Conservation (phyloP, 805 yeast species). For the Lipomyces sp. region DNA sequence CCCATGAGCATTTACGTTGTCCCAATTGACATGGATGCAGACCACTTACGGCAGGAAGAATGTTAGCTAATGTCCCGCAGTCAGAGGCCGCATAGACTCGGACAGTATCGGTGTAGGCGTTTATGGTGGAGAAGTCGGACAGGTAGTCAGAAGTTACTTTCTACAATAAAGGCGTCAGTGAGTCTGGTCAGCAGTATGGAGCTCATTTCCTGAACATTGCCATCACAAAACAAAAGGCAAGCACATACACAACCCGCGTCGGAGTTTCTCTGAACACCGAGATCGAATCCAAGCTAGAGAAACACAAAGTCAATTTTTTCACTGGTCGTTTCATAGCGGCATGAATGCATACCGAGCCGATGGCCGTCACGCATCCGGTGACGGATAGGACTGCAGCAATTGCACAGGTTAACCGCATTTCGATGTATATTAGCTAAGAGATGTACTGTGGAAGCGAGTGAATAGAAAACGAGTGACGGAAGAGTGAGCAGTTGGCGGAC, state of each 20-base stretch:
- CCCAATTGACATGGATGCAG: too few relatives aligned
- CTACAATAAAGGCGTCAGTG: constrained; percentile 6
- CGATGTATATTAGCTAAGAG: background rate
- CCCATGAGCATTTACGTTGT: background rate
- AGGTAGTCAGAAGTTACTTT: constrained; percentile 62
- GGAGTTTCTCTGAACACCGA: constrained; percentile 75
- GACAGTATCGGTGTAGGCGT: constrained; percentile 64
- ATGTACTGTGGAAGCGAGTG: background rate
- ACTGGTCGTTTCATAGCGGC: background rate
- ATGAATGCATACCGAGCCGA: constrained; percentile 50
- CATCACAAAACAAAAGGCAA: background rate
- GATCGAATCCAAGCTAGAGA: constrained; percentile 73
- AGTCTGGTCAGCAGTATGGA: background rate
- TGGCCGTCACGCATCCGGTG: constrained; percentile 57
- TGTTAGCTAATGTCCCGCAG: constrained; percentile 81
- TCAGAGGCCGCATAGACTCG: constrained; percentile 93
- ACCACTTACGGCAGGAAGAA: constrained; percentile 76
- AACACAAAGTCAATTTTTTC: constrained; percentile 39
- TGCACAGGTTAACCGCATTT: constrained; percentile 49
- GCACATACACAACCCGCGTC: constrained; percentile 35
- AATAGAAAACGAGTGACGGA: background rate
- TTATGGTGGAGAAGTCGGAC: constrained; percentile 65
- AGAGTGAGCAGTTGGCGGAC: background rate
- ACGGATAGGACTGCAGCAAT: constrained; percentile 52
- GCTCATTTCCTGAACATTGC: background rate